Base-by-base conservation (phyloP, 208 protist species). In the Vickermania spadyakhi region DNA sequence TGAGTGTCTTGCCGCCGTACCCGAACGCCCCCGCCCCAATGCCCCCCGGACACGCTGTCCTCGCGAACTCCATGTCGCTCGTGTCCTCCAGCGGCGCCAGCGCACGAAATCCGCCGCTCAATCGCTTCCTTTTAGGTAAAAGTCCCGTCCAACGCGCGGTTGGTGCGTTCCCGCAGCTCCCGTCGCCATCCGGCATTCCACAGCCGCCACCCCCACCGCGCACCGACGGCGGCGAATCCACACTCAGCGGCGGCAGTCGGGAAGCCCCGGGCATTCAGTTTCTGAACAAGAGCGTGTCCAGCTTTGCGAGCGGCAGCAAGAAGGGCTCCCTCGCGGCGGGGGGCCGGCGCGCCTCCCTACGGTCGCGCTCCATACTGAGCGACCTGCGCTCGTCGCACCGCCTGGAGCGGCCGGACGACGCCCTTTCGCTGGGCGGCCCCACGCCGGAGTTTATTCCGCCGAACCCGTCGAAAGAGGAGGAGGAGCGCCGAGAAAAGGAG, bases 341-440 rank as follows among this genome's bases (percentile, higher is more conserved):
- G 41, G 25, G 51, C 51, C 25, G 13, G n/a, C 51, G 13, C 21
- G 51, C 7, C 5, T 18, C 51, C n/a, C 13, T 55, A 23, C 41
- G 18, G 18, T 49, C 52, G n/a, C n/a, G 23, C 23, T 29, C n/a
- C 13, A 41, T 18, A 5, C n/a, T 42, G 13, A 29, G 56, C 1
- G 28, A 52, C 5, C 59, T 84, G 30, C 73, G 73, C 60, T 55
- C 64, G 54, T 79, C 68, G 50, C 65, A 84, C 51, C 77, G 70
- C 0, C 70, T 84, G 23, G 29, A 28, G 27, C 57, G 64, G 31
- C 77, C 72, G 0, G 67, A 5, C 21, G 74, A 85, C 26, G 79
- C 79, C 3, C 71, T 81, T 18, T 0, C 1, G 11, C 52, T 79
- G 1, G 11, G 11, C 49, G 66, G 77, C 49, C 50, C 29, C 31